Conservation (phyloP, 768 basidiomycete genomes). For the Cantharellus anzutake region DNA sequence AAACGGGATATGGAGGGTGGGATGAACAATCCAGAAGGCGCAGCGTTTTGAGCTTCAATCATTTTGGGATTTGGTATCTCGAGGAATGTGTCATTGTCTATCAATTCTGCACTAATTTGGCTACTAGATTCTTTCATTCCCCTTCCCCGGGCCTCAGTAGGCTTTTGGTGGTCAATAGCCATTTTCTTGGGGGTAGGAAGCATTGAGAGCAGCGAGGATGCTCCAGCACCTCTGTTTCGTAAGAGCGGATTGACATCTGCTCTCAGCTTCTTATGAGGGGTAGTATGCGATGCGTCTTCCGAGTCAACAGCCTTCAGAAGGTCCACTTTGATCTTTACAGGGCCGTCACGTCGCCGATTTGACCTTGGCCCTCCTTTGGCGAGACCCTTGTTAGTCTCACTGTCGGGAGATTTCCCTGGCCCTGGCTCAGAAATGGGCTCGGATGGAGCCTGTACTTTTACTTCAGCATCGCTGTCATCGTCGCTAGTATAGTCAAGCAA, state of each 20-base stretch:
- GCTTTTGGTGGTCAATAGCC: conserved; percentile 1
- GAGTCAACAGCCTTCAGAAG: not conserved
- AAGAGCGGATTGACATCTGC: not conserved
- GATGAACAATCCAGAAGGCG: conserved; percentile 9
- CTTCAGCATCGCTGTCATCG: conserved; percentile 10
- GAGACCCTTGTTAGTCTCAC: too few species aligned
- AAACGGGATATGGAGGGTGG: conserved; percentile 6
- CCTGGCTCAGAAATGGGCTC: not conserved
- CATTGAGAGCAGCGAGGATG: conserved; percentile 9
- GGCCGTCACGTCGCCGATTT: conserved; percentile 8
- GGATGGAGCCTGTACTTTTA: not conserved
- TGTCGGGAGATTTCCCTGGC: not conserved
- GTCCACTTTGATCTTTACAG: conserved; percentile 10
- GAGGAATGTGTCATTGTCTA: not conserved
- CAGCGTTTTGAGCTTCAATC: not conserved
- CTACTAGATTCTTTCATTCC: not conserved
- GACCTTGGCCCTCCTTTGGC: not conserved
- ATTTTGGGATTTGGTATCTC: not conserved
- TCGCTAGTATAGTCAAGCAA: conserved; percentile 14
- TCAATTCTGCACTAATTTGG: too few species aligned
- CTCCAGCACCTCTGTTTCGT: conserved; percentile 5
- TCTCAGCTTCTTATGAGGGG: not conserved
- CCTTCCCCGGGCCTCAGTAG: not conserved
- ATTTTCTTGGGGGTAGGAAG: conserved; percentile 10
- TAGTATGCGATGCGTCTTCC: not conserved